phyloP scores from a whole-genome alignment of 305 asterid species.

The Fraxinus velutina region DNA sequence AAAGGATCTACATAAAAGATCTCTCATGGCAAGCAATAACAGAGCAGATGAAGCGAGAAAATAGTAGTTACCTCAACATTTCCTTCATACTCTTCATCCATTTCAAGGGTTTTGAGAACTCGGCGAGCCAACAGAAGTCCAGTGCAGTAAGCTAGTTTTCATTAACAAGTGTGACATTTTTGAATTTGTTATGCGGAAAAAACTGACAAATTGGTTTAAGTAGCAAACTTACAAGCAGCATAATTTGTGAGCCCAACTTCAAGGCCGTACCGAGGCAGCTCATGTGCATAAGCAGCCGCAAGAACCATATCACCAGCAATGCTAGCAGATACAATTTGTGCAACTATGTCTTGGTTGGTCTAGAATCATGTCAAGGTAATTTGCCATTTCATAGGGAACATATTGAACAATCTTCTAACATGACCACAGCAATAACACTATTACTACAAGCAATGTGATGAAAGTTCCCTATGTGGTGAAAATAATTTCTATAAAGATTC shows the following conservation, averaged over 20 bases:
- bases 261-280: slow-evolving; percentile 66
- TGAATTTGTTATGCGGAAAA: neutral
- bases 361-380: slow-evolving; percentile 39
- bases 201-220: neutral
- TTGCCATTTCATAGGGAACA: neutral
- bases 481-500: neutral
- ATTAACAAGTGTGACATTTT: neutral
- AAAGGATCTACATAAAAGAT: neutral
- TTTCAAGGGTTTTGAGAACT: slow-evolving; percentile 62
- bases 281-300: slow-evolving; percentile 72
- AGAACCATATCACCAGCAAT: slow-evolving; percentile 71
- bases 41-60: neutral
- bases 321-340: slow-evolving; percentile 67
- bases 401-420: neutral
- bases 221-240: slow-evolving; percentile 55
- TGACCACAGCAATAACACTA: neutral
- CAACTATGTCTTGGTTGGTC: slow-evolving; percentile 70
- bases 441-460: neutral
- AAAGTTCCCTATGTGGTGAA: neutral
- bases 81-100: slow-evolving; percentile 83
- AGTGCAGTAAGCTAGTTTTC: slow-evolving; percentile 67
- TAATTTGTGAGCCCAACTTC: slow-evolving; percentile 76
- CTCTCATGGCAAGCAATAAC: neutral
- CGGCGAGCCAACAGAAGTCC: slow-evolving; percentile 92
- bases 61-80: slow-evolving; percentile 64